Conservation (phyloP, 1,139 yeast genomes). For the Ashbya aceris region DNA sequence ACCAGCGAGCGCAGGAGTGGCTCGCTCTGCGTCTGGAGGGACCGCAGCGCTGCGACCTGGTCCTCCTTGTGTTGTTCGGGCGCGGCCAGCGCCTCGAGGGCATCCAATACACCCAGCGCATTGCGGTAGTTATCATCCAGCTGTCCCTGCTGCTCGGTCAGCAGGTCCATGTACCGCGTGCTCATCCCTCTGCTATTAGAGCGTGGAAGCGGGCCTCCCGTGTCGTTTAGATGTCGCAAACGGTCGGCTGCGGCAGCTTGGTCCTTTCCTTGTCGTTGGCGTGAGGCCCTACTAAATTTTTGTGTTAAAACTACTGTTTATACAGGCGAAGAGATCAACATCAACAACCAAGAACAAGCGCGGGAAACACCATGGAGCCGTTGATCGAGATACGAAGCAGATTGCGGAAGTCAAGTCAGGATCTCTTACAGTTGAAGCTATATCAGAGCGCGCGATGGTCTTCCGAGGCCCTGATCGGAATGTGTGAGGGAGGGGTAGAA, state of each 20-base stretch:
- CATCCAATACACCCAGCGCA: conserved; percentile 11
- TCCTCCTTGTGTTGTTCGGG: conserved; percentile 13
- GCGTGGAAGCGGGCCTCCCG: background rate
- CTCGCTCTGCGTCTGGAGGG: conserved; percentile 1
- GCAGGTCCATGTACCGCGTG: conserved; percentile 18
- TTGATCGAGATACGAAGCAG: conserved; percentile 26
- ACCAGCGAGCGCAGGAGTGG: conserved; percentile 6
- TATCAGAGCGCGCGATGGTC: conserved; percentile 73
- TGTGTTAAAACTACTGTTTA: conserved; percentile 1
- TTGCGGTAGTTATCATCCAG: conserved; percentile 16
- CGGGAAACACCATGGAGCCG: conserved; percentile 4
- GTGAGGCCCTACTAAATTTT: background rate
- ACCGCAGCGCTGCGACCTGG: conserved; percentile 6
- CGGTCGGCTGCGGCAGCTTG: too few relatives aligned
- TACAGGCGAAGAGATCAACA: too few relatives aligned
- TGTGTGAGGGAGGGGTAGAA: conserved; percentile 26
- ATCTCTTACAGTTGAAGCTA: conserved; percentile 42
- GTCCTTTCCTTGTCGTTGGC: too few relatives aligned
- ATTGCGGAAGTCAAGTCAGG: conserved; percentile 33
- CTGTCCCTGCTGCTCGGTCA: conserved; percentile 23
- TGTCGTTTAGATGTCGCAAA: conserved; percentile 3
- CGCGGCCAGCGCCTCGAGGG: conserved; percentile 13
- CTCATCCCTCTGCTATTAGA: conserved; percentile 4
- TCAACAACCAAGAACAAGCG: conserved; percentile 6
- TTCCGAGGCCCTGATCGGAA: conserved; percentile 64